Evolutionary conservation across 345 rosid genomes (phyloP).

Genomic region (Acer negundo): DNA sequence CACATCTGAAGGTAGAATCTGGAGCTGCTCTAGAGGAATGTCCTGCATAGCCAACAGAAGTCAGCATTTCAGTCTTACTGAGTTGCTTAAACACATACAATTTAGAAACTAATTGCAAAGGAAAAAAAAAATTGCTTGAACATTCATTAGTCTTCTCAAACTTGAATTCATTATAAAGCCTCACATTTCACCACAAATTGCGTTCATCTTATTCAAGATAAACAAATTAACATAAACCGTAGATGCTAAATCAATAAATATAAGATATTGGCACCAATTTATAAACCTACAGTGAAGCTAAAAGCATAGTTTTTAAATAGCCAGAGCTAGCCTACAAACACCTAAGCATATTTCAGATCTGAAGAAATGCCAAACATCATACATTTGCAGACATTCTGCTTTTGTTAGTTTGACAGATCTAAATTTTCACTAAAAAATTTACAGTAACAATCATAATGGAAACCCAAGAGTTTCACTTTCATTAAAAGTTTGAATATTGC

Average conservation of each 20-base stretch:
- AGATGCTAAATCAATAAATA: not conserved
- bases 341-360: not conserved
- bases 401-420: not conserved
- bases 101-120: not conserved
- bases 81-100: slow-evolving; percentile 6
- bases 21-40: slow-evolving; percentile 54
- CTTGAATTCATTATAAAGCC: not conserved
- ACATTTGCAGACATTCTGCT: not conserved
- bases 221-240: not conserved
- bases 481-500: not conserved
- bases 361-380: not conserved
- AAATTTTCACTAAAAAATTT: too few relatives aligned
- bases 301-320: not conserved
- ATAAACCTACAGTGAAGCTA: not conserved
- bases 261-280: not conserved
- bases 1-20: slow-evolving; percentile 51
- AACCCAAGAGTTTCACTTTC: not conserved
- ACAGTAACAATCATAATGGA: not conserved
- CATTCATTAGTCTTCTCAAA: not conserved
- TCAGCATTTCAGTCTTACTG: slow-evolving; percentile 11
- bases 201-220: not conserved
- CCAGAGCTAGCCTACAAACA: not conserved
- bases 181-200: not conserved
- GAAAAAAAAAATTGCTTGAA: slow-evolving; percentile 3
- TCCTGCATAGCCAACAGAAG: slow-evolving; percentile 44